Evolutionary conservation across 2,329 filamentous ascomycete genomes (phyloP), one percentile per base, ranked within the genome.

Genomic region (Spiromastix sp.): DNA sequence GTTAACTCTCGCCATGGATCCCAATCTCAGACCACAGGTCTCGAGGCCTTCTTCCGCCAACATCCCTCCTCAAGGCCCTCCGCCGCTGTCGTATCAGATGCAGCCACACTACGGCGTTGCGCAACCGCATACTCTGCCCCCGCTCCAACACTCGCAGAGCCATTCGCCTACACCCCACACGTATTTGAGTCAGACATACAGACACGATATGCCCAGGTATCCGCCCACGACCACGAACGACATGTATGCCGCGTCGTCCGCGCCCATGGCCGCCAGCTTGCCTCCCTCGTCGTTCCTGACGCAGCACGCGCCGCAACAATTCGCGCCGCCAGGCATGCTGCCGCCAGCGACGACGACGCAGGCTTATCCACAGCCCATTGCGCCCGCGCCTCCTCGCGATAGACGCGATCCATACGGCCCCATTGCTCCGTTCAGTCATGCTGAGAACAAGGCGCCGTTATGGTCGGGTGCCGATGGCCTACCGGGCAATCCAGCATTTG

Each of bases 321-420:
- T 57, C 34, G 59, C 58, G 37, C 55, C 59, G 19, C 56, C 57
- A 25, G 58, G 48, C 32, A 79, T 82, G 71, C 70, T 83, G 64
- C 72, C 78, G 30, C 77, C 81, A 57, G 63, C 77, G 16, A 77
- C 78, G 8, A 71, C 73, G 31, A 69, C 79, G 29, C 71, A 78
- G 48, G 75, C 77, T 36, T 81, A 85, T 55, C 80, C 79, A 30
- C 81, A 85, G 59, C 77, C 79, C 21, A 83, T 85, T 52, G 81
- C 81, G 28, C 81, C 81, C 11, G 81, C 81, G 27, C 80, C 81
- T 27, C 63, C 63, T 35, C 62, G 63, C 39, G 61, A 65, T 40
- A 58, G 57, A 32, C 54, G 65, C 61, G 32, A 63, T 58, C 41
- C 74, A 63, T 52, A 81, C 47, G 75, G 79, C 35, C 77, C 79